These are phyloP conservation scores for Mortierella sp. DNA, from an alignment of 371 early-diverging fungal genomes.

Conservation along the genomic window DNA sequence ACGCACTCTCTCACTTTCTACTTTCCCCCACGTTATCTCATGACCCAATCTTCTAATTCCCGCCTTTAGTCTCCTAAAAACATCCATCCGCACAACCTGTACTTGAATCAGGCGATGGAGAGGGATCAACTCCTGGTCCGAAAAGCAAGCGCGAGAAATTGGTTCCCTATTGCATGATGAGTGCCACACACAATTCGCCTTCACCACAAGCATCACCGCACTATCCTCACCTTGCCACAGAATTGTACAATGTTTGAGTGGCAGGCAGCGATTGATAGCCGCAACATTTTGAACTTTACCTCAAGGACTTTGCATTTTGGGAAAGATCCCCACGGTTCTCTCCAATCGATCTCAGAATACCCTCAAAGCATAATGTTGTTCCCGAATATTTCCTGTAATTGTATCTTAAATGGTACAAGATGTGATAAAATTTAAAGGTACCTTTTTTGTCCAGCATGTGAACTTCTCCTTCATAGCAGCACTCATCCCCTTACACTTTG, in stretches of 20 bases:
- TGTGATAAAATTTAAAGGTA: slow-evolving; percentile 19
- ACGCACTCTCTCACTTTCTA: neutral
- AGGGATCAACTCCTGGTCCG: neutral
- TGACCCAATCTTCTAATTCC: neutral
- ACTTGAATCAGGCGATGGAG: neutral
- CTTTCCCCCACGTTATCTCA: neutral
- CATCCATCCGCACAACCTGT: neutral
- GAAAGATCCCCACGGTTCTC: slow-evolving; percentile 22
- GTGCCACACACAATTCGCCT: neutral
- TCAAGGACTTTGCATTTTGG: neutral
- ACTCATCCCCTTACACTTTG: neutral
- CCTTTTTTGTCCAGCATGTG: slow-evolving; percentile 11
- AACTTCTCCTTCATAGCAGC: neutral
- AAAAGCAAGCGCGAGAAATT: slow-evolving; percentile 29
- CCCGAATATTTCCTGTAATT: slow-evolving; percentile 9
- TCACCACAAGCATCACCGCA: neutral
- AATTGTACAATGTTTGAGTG: too few species aligned
- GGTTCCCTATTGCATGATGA: slow-evolving; percentile 9
- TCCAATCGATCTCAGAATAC: slow-evolving; percentile 12
- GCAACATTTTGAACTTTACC: neutral
- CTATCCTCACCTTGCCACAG: neutral
- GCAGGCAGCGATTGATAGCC: neutral
- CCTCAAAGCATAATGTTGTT: neutral
- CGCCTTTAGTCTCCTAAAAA: neutral
- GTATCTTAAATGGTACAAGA: slow-evolving; percentile 12